Evolutionary conservation across 495 filamentous ascomycete genomes (phyloP).

Genomic region (Geopyxis carbonaria): DNA sequence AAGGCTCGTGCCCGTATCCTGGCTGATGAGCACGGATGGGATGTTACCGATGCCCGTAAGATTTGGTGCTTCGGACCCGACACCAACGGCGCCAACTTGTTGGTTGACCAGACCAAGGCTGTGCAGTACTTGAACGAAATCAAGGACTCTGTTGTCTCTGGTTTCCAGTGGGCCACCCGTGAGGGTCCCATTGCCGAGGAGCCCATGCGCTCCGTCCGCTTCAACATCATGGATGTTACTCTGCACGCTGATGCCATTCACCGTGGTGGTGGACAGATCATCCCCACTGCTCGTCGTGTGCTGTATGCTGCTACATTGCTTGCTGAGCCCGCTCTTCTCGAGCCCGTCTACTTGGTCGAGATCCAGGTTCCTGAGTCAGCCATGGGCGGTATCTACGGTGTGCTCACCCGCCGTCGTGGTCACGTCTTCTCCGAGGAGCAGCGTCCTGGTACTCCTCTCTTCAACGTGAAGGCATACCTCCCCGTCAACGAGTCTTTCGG

Average conservation of each 20-base stretch:
- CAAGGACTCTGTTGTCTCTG: constrained; percentile 98
- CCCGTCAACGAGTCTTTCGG: constrained; percentile 99
- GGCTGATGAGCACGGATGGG: constrained; percentile 95
- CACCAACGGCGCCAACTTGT: constrained; percentile 90
- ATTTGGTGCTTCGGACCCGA: constrained; percentile 99
- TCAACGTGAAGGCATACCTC: constrained; percentile 98
- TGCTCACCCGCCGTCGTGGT: constrained; percentile 92
- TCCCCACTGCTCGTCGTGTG: constrained; percentile 94
- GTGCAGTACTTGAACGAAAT: constrained; percentile 99
- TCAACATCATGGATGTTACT: constrained; percentile 98
- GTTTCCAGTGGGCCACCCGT: constrained; percentile 98
- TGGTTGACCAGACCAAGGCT: constrained; percentile 61
- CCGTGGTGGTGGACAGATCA: constrained; percentile 97
- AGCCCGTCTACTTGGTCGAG: constrained; percentile 97
- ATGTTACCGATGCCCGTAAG: constrained; percentile 99
- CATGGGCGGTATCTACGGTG: constrained; percentile 99
- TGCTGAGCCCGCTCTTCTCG: constrained; percentile 74
- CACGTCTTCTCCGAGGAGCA: constrained; percentile 98
- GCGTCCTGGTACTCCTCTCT: constrained; percentile 93
- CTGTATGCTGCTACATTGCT: constrained; percentile 84
- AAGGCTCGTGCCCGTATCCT: constrained; percentile 94
- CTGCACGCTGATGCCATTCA: constrained; percentile 99
- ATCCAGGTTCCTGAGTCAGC: constrained; percentile 97
- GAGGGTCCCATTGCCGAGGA: constrained; percentile 97
- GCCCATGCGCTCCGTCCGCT: constrained; percentile 90